A percentile compares a stretch with the other conserved stretches of the same genome.
phyloP scores from a whole-genome alignment of 2,329 filamentous ascomycete species.

The Fusarium hainanense region DNA sequence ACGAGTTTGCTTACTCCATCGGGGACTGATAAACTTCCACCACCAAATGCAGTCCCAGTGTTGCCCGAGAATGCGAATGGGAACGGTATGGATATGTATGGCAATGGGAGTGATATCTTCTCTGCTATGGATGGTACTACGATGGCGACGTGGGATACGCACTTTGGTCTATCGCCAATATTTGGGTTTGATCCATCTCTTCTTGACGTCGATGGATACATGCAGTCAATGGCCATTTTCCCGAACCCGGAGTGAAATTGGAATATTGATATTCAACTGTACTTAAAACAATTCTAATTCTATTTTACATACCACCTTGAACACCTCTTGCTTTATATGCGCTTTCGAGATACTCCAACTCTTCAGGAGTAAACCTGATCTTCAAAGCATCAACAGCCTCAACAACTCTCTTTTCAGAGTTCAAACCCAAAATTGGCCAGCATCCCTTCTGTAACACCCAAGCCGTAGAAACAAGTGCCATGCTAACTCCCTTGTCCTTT shows the following conservation, averaged over 20 bases:
- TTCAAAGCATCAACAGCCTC: constrained; percentile 64
- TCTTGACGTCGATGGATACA: constrained; percentile 27
- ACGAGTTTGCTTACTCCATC: constrained; percentile 4
- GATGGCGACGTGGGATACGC: constrained; percentile 43
- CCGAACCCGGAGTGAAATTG: constrained; percentile 7
- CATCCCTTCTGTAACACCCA: constrained; percentile 68
- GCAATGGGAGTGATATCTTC: constrained; percentile 9
- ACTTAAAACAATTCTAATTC: background rate
- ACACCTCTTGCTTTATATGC: constrained; percentile 67
- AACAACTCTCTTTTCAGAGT: constrained; percentile 68
- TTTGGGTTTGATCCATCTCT: constrained; percentile 45
- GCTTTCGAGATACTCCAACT: constrained; percentile 71
- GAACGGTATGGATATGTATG: background rate
- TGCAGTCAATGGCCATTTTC: constrained; percentile 35
- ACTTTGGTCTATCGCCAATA: constrained; percentile 46
- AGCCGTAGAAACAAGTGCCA: constrained; percentile 73
- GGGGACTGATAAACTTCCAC: background rate
- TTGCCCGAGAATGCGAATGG: background rate
- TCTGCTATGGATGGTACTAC: constrained; percentile 23
- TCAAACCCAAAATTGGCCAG: constrained; percentile 72
- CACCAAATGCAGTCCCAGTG: background rate
- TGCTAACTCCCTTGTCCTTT: constrained; percentile 66
- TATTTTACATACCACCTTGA: constrained; percentile 43
- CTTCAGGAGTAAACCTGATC: constrained; percentile 65
- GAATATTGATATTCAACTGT: background rate